These are phyloP conservation scores for Pleurotus salmoneostramineus DNA, from an alignment of 768 basidiomycete species.

Conservation along the genomic window DNA sequence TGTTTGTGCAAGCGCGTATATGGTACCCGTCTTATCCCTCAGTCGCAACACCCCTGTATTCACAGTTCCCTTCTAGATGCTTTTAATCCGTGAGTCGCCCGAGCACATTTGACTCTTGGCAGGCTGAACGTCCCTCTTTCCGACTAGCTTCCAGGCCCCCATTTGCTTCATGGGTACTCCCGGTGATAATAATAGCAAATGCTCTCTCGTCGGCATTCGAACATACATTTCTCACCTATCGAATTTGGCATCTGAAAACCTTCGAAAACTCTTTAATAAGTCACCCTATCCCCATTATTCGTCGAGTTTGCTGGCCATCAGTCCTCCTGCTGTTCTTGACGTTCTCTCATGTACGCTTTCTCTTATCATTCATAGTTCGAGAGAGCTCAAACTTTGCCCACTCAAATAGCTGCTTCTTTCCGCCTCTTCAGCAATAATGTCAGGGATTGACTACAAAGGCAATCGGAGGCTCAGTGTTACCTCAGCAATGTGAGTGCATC, in stretches of 20 bases:
- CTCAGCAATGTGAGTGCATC: not conserved
- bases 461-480: not conserved
- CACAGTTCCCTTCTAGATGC: not conserved
- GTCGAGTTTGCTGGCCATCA: not conserved
- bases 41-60: not conserved
- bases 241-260: not conserved
- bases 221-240: conserved; percentile 5
- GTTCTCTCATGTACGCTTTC: not conserved
- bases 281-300: not conserved
- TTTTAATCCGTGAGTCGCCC: not conserved
- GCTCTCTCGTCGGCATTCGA: not conserved
- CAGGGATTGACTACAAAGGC: not conserved
- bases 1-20: not conserved
- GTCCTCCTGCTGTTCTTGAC: not conserved
- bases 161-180: not conserved
- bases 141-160: not conserved
- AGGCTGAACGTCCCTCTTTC: not conserved
- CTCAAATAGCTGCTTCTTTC: not conserved
- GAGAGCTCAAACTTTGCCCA: not conserved
- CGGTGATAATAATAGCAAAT: not conserved
- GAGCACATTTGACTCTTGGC: not conserved
- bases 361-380: not conserved
- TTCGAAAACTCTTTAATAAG: not conserved
- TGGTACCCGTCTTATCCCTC: not conserved
- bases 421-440: not conserved